phyloP scores from a whole-genome alignment of 2,329 filamentous ascomycete genomes.

The Aspergillus sp. region DNA sequence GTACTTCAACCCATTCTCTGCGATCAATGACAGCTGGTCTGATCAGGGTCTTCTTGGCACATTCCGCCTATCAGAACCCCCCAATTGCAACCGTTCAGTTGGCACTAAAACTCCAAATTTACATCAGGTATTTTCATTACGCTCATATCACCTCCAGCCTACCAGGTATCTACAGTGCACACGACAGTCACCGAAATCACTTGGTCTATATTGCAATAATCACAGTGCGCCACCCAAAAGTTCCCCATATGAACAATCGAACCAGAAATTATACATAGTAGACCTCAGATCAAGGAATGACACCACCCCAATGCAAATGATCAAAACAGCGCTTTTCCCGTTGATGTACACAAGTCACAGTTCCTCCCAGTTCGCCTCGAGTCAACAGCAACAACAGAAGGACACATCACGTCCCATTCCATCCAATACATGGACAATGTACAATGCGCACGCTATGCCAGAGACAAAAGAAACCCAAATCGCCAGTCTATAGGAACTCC shows the following conservation, averaged over 20 bases:
- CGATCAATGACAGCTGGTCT: not conserved
- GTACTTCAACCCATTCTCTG: no score
- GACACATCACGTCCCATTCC: slow-evolving; percentile 7
- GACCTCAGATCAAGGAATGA: slow-evolving; percentile 2
- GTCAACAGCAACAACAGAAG: slow-evolving; percentile 2
- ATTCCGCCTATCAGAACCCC: not conserved
- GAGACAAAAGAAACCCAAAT: slow-evolving; percentile 17
- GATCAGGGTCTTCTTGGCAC: slow-evolving; percentile 4
- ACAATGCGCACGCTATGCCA: slow-evolving; percentile 32
- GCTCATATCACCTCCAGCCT: not conserved
- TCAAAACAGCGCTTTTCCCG: not conserved
- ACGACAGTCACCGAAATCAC: not conserved
- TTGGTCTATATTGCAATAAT: not conserved
- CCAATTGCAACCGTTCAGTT: slow-evolving; percentile 1
- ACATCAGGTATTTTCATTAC: no score
- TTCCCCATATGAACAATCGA: slow-evolving; percentile 22
- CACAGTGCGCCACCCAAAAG: no score
- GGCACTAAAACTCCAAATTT: not conserved
- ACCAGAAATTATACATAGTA: slow-evolving; percentile 16
- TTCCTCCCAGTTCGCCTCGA: not conserved
- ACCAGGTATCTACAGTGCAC: not conserved
- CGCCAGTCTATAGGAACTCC: slow-evolving; percentile 11
- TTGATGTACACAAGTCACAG: not conserved
- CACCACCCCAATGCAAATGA: not conserved
- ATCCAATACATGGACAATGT: slow-evolving; percentile 25